These are phyloP conservation scores for Candida maesae DNA, from an alignment of 805 yeast genomes.

Conservation along the genomic window DNA sequence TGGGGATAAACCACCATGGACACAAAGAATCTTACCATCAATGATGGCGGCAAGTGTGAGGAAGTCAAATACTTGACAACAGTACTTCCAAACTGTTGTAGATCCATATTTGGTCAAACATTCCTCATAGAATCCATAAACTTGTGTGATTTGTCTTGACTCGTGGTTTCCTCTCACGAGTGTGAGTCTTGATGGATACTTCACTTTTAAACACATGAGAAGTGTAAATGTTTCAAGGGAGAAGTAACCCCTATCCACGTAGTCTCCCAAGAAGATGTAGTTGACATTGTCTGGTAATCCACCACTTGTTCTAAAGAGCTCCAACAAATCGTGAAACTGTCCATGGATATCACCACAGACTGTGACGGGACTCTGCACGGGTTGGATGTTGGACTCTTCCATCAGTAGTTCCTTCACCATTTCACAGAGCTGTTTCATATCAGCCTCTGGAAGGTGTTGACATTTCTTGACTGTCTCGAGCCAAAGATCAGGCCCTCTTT, in stretches of 20 bases:
- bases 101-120: slow-evolving; percentile 80
- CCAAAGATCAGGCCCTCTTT: slow-evolving; percentile 95
- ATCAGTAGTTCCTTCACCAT: slow-evolving; percentile 88
- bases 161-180: slow-evolving; percentile 98
- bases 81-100: slow-evolving; percentile 93
- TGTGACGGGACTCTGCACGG: slow-evolving; percentile 89
- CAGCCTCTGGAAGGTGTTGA: slow-evolving; percentile 81
- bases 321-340: slow-evolving; percentile 91
- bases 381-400: slow-evolving; percentile 96
- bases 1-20: slow-evolving; percentile 96
- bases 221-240: slow-evolving; percentile 91
- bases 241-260: slow-evolving; percentile 97
- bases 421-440: slow-evolving; percentile 96
- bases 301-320: slow-evolving; percentile 85
- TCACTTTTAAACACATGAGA: slow-evolving; percentile 88
- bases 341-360: slow-evolving; percentile 99
- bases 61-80: slow-evolving; percentile 95
- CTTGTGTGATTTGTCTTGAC: slow-evolving; percentile 96
- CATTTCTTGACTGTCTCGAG: slow-evolving; percentile 90
- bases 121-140: slow-evolving; percentile 96
- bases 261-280: slow-evolving; percentile 90
- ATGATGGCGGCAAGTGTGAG: slow-evolving; percentile 92
- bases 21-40: slow-evolving; percentile 91
- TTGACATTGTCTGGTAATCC: slow-evolving; percentile 80
- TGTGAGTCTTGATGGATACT: slow-evolving; percentile 80